A percentile compares a stretch with the other conserved stretches of the same genome.
phyloP scores from a whole-genome alignment of 2,329 filamentous ascomycete genomes.

The Sarocladiaceae sp. region DNA sequence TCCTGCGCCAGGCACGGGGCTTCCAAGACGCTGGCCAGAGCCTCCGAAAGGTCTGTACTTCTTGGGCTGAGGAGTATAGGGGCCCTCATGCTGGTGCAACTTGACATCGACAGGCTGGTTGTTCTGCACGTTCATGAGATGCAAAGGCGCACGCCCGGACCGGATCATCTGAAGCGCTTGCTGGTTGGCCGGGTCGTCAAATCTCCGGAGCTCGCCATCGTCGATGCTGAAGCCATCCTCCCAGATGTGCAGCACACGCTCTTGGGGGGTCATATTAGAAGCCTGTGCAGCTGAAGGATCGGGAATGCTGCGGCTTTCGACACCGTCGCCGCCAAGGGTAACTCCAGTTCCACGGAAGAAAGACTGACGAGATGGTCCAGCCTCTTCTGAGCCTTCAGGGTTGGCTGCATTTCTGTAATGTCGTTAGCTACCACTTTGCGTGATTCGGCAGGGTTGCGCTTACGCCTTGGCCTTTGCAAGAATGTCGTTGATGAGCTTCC shows the following conservation, averaged over 20 bases:
- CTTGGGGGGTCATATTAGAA: slow-evolving; percentile 39
- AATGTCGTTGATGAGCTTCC: slow-evolving; percentile 59
- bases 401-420: slow-evolving; percentile 55
- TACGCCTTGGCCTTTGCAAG: slow-evolving; percentile 61
- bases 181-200: slow-evolving; percentile 73
- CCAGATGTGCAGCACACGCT: slow-evolving; percentile 75
- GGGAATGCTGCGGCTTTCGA: slow-evolving; percentile 63
- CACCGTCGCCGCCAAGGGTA: slow-evolving; percentile 74
- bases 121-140: slow-evolving; percentile 71
- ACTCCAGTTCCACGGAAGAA: slow-evolving; percentile 68
- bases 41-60: slow-evolving; percentile 74
- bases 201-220: slow-evolving; percentile 72
- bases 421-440: slow-evolving; percentile 13
- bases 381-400: slow-evolving; percentile 43
- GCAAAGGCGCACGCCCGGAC: slow-evolving; percentile 68
- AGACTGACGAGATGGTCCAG: slow-evolving; percentile 44
- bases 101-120: slow-evolving; percentile 77
- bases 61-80: slow-evolving; percentile 66
- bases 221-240: slow-evolving; percentile 81
- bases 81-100: slow-evolving; percentile 69
- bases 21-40: slow-evolving; percentile 69
- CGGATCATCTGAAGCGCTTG: slow-evolving; percentile 72
- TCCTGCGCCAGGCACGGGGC: slow-evolving; percentile 63
- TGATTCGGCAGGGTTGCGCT: slow-evolving; percentile 17
- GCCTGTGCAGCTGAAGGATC: slow-evolving; percentile 45